These are phyloP conservation scores for Hericium coralloides DNA, from an alignment of 768 basidiomycete species.

Conservation along the genomic window DNA sequence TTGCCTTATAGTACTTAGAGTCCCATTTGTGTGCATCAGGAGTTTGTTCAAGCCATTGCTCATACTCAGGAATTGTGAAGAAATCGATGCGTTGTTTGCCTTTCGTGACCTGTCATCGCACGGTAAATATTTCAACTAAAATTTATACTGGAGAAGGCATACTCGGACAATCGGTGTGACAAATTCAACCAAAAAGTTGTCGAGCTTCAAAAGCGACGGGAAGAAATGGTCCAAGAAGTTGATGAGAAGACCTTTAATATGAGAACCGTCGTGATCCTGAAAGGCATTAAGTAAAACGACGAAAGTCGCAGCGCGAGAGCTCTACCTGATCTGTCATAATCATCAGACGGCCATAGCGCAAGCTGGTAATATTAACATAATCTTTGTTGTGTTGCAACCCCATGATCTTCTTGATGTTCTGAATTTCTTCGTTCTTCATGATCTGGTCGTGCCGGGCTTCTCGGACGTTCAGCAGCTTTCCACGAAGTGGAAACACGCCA, in stretches of 20 bases:
- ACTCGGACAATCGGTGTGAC: constrained; percentile 97
- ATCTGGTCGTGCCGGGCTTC: constrained; percentile 95
- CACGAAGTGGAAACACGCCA: constrained; percentile 95
- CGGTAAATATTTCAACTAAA: neutral
- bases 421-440: constrained; percentile 96
- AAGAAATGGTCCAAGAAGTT: constrained; percentile 97
- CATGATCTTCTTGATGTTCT: constrained; percentile 97
- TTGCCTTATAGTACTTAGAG: constrained; percentile 94
- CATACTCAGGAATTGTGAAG: constrained; percentile 96
- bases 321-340: constrained; percentile 99
- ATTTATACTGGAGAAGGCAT: constrained; percentile 17
- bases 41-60: constrained; percentile 80
- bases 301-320: neutral
- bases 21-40: constrained; percentile 76
- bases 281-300: neutral
- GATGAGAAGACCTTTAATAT: constrained; percentile 98
- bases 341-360: constrained; percentile 95
- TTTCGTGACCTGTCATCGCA: constrained; percentile 52
- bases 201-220: constrained; percentile 85
- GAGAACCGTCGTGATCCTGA: constrained; percentile 99
- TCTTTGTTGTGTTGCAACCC: constrained; percentile 92
- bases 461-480: constrained; percentile 94
- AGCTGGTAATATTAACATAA: constrained; percentile 53
- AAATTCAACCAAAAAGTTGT: constrained; percentile 93
- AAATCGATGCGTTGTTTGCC: constrained; percentile 76